These are phyloP conservation scores for Tuber umbilicatum DNA, from an alignment of 495 filamentous ascomycete species.

Conservation along the genomic window DNA sequence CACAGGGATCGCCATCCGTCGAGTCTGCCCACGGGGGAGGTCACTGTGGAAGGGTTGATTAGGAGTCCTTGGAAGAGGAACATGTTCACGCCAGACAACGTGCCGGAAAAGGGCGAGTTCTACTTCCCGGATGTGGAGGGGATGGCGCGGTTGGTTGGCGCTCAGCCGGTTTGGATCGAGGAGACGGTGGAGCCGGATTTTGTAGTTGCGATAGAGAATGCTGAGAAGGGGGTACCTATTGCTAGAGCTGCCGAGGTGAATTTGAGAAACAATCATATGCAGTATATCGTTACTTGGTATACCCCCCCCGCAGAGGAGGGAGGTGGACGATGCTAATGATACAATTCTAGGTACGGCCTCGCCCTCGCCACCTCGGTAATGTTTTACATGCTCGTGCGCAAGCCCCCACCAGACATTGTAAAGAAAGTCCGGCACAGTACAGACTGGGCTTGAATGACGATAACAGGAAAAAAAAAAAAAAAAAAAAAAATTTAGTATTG, in stretches of 20 bases:
- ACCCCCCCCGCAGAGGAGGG: slow-evolving; percentile 34
- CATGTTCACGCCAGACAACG: slow-evolving; percentile 88
- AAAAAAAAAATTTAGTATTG: neutral
- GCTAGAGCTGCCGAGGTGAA: slow-evolving; percentile 88
- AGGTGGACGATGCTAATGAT: neutral
- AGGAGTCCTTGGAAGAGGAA: slow-evolving; percentile 93
- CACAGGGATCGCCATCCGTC: slow-evolving; percentile 55
- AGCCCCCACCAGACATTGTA: slow-evolving; percentile 65
- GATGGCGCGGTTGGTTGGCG: slow-evolving; percentile 82
- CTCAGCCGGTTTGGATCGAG: slow-evolving; percentile 89
- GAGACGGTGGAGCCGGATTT: slow-evolving; percentile 86
- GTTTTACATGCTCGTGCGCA: slow-evolving; percentile 87
- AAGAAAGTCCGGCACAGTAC: slow-evolving; percentile 72
- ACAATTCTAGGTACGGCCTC: slow-evolving; percentile 68
- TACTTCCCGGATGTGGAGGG: slow-evolving; percentile 90
- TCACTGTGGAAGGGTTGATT: slow-evolving; percentile 75
- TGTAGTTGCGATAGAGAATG: slow-evolving; percentile 60
- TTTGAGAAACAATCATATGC: slow-evolving; percentile 88
- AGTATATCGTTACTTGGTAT: slow-evolving; percentile 98
- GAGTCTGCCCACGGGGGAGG: slow-evolving; percentile 57
- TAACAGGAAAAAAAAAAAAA: neutral
- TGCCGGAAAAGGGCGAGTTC: slow-evolving; percentile 72
- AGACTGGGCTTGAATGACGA: slow-evolving; percentile 54
- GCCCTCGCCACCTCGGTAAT: slow-evolving; percentile 82
- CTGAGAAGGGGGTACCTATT: slow-evolving; percentile 80